phyloP scores from a whole-genome alignment of 306 rosid species.

The Malus orientalis region DNA sequence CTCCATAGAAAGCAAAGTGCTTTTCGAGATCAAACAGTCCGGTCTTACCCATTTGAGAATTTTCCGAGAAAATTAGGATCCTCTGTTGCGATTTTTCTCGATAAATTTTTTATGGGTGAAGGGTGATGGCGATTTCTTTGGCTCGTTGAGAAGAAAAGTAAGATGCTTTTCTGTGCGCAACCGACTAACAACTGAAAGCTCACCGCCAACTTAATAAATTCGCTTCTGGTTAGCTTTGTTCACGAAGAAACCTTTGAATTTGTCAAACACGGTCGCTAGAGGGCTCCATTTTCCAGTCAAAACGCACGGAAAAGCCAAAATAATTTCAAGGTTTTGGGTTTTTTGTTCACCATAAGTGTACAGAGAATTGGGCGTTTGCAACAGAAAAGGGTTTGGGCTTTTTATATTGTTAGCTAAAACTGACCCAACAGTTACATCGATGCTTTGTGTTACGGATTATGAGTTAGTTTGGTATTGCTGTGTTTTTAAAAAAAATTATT shows the following conservation, averaged over 20 bases:
- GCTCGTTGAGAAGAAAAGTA: not conserved
- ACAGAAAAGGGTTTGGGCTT: not conserved
- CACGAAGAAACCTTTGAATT: not conserved
- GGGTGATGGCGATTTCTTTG: not conserved
- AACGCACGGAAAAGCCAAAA: not conserved
- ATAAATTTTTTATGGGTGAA: not conserved
- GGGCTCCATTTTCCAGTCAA: not conserved
- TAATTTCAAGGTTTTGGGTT: too few relatives aligned
- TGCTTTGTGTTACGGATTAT: too few relatives aligned
- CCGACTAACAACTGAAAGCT: not conserved
- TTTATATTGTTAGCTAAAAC: not conserved
- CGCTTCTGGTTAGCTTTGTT: not conserved
- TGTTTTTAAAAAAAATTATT: too few relatives aligned
- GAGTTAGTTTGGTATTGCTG: too few relatives aligned
- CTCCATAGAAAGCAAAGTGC: slow-evolving; percentile 71
- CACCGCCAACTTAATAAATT: not conserved
- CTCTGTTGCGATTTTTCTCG: not conserved
- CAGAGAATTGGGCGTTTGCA: not conserved
- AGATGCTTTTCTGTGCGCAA: not conserved
- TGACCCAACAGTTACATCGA: not conserved
- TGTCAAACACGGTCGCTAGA: too few relatives aligned
- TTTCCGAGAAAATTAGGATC: not conserved
- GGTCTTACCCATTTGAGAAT: slow-evolving; percentile 32
- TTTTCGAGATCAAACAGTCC: slow-evolving; percentile 68
- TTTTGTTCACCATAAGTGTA: too few relatives aligned